Base-by-base conservation (phyloP, 371 early-diverging fungal genomes). In the Apophysomyces ossiformis region DNA sequence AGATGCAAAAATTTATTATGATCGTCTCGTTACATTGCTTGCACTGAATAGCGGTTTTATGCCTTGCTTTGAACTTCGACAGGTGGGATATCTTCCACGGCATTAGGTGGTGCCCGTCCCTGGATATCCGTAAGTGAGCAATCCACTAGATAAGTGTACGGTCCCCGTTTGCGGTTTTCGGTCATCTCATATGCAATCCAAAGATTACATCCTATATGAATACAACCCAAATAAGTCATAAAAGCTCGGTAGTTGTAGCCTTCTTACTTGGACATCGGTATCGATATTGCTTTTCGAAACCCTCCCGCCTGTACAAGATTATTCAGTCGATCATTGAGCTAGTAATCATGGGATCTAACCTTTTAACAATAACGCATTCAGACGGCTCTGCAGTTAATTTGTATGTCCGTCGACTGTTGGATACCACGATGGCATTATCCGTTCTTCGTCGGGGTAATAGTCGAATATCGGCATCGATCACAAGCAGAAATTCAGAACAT, bases 401-500 rank as follows among this genome's bases (percentile, higher is more conserved):
- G 63, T 87, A 89, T 16, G 86, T 85, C 46, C 89, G 72, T 69
- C 74, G 75, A n/a, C 73, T 75, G 66, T 89, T 90, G 21, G 86
- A 79, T 21, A 91, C 73, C 66, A 90, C 84, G 68, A 80, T 75
- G 16, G 90, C 85, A 41, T 87, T 85, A 64, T 91, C 92, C 12
- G 88, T 86, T 47, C 77, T 75, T 60, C 92, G 77, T 67, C 81
- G 74, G 26, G 92, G 89, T 54, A 91, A 64, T 63, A 82, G 75
- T 45, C 79, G 83, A 6, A 91, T 70, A 62, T 81, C 79, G 7
- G 84, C 81, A 63, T 87, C 91, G 60, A 90, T 86, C 26, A 89
- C 90, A 9, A 91, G 77, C 43, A 89, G 66, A 69, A 89, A 91
- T 73, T 91, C 92, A 47, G 89, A 88, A 65, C 92, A 91, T 37